Evolutionary conservation across 768 basidiomycete species (phyloP).

Genomic region (Boletus tomentosulus): DNA sequence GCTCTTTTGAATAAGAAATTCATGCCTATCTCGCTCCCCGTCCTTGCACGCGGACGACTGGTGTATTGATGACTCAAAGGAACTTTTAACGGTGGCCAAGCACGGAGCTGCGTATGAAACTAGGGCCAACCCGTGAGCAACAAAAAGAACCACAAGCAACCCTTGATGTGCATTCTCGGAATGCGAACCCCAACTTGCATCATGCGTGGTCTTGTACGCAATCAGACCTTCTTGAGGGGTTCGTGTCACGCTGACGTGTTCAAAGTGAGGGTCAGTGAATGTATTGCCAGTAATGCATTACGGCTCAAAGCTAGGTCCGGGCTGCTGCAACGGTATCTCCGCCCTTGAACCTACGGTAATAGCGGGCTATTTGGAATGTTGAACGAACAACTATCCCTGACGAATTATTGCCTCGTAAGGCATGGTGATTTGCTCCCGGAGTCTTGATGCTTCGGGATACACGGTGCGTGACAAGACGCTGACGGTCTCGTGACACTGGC

Average conservation of each 20-base stretch:
- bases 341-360: constrained; percentile 12
- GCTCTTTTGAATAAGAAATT: constrained; percentile 3
- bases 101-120: constrained; percentile 16
- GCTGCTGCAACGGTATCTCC: constrained; percentile 19
- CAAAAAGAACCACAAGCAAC: constrained; percentile 12
- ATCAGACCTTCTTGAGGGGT: constrained; percentile 17
- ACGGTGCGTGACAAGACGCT: constrained; percentile 3
- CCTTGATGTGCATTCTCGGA: constrained; percentile 26
- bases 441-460: constrained; percentile 18
- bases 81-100: constrained; percentile 5
- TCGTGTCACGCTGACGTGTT: constrained; percentile 30
- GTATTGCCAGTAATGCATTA: constrained; percentile 28
- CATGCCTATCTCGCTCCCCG: constrained; percentile 9
- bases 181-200: constrained; percentile 20
- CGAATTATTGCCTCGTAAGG: constrained; percentile 11
- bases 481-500: constrained; percentile 16
- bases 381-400: neutral
- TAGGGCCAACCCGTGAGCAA: constrained; percentile 6
- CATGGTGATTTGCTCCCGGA: constrained; percentile 18
- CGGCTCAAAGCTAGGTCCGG: constrained; percentile 12
- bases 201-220: constrained; percentile 23
- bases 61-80: constrained; percentile 15
- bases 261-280: constrained; percentile 21
- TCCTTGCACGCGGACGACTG: constrained; percentile 4
- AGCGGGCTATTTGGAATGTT: neutral